Evolutionary conservation across 2,329 filamentous ascomycete genomes (phyloP).

Genomic region (Ilyonectria robusta): DNA sequence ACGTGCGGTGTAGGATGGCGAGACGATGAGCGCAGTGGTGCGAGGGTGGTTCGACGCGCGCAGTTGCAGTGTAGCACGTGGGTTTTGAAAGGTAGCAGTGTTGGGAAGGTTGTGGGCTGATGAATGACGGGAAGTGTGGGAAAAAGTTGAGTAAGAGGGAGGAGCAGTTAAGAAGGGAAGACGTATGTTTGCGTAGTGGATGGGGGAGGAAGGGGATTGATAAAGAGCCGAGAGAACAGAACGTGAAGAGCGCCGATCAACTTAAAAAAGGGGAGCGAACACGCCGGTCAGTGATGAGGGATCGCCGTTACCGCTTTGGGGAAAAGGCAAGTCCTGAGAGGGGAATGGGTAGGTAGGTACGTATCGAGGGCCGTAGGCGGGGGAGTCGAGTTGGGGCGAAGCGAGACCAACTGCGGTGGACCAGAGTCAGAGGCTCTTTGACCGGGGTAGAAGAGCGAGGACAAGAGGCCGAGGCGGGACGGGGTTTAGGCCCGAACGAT

Average conservation of each 20-base stretch:
- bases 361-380: constrained; percentile 35
- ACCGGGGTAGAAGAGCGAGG: constrained; percentile 10
- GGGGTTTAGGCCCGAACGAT: constrained; percentile 24
- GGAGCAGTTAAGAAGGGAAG: constrained; percentile 25
- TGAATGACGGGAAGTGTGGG: constrained; percentile 12
- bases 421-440: constrained; percentile 28
- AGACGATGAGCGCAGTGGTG: constrained; percentile 42
- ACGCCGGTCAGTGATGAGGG: constrained; percentile 42
- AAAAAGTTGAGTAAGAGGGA: constrained; percentile 12
- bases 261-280: constrained; percentile 47
- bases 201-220: constrained; percentile 41
- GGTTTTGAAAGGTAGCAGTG: constrained; percentile 39
- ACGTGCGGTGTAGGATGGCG: constrained; percentile 43
- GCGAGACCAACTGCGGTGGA: constrained; percentile 38
- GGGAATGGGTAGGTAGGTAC: not conserved
- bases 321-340: constrained; percentile 33
- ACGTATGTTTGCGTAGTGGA: constrained; percentile 17
- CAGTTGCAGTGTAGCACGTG: constrained; percentile 45
- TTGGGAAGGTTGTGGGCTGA: constrained; percentile 42
- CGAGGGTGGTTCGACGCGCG: constrained; percentile 48
- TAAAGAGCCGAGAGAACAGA: constrained; percentile 40
- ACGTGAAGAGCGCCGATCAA: constrained; percentile 45
- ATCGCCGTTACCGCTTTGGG: constrained; percentile 48
- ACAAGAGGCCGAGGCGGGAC: constrained; percentile 23
- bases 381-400: constrained; percentile 29